These are phyloP conservation scores for Lactarius deliciosus DNA, from an alignment of 768 basidiomycete genomes.

Conservation along the genomic window DNA sequence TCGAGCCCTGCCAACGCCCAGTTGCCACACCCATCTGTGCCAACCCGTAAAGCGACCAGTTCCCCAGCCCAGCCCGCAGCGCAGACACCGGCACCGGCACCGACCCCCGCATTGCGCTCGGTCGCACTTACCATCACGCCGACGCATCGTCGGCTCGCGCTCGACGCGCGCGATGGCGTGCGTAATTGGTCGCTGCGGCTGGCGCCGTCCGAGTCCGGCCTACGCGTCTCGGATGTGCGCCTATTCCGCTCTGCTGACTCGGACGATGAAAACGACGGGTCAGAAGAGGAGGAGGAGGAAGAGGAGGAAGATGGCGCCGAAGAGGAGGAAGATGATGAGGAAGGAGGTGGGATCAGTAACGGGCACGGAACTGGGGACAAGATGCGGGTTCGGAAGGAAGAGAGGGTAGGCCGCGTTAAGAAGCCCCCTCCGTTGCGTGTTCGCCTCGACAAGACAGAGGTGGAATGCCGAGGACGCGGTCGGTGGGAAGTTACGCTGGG, in stretches of 20 bases:
- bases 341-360: slow-evolving; percentile 19
- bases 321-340: slow-evolving; percentile 43
- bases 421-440: slow-evolving; percentile 43
- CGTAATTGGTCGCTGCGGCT: slow-evolving; percentile 71
- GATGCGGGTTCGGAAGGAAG: slow-evolving; percentile 40
- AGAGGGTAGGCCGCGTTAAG: slow-evolving; percentile 30
- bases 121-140: slow-evolving; percentile 43
- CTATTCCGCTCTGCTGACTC: slow-evolving; percentile 60
- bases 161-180: slow-evolving; percentile 72
- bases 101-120: slow-evolving; percentile 31
- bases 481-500: slow-evolving; percentile 63
- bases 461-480: slow-evolving; percentile 48
- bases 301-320: slow-evolving; percentile 37
- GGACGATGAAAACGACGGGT: slow-evolving; percentile 59
- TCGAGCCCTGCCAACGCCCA: slow-evolving; percentile 16
- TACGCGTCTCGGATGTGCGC: slow-evolving; percentile 53
- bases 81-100: slow-evolving; percentile 20
- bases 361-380: background rate
- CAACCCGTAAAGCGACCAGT: slow-evolving; percentile 18
- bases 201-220: slow-evolving; percentile 51
- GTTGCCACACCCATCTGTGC: slow-evolving; percentile 22
- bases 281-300: slow-evolving; percentile 47
- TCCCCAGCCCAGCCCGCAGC: slow-evolving; percentile 8
- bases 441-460: slow-evolving; percentile 54
- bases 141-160: slow-evolving; percentile 51